Base-by-base conservation (phyloP, 2,329 filamentous ascomycete species). In the Paecilomyces formosus region DNA sequence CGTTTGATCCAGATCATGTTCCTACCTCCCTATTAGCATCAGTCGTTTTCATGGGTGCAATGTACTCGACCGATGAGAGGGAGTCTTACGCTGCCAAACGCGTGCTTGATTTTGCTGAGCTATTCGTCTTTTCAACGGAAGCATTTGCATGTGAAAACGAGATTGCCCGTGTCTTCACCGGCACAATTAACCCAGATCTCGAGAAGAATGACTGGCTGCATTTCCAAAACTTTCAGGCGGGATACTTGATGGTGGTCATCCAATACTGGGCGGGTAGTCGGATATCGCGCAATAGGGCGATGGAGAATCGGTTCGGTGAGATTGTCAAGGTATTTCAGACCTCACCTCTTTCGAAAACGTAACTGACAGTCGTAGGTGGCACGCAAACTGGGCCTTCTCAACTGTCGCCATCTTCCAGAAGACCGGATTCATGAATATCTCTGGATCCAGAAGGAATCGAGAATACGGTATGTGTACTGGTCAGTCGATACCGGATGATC, bases 241-340 rank as follows among this genome's bases (percentile, higher is more conserved):
- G 74, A 1, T 73, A 76, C 56, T 60, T 79, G 54, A 76, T 78
- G 56, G 65, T 74, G 0, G 62, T 75, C 54, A 67, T 70, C 1
- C 77, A 79, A 57, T 79, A 78, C 59, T 79, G 77, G 77, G 71
- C 73, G 3, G 77, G 77, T 4, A 72, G 66, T 55, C 69, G 63
- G 5, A 59, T 68, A 4, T 70, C 76, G 2, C 71, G 72, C 31
- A 74, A 73, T 61, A 70, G 77, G 7, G 74, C 70, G 2, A 74
- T 78, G 70, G 76, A 79, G 61, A 71, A 65, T 50, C 71, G 76
- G n/a, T 77, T 78, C 55, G 71, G 71, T 56, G 71, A 76, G 55
- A 65, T 78, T 12, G 65, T 78, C 51, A 76, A 75, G 64, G 76
- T 76, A 65, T 57, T 64, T 63, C 15, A 45, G 18, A 3, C n/a